These are phyloP conservation scores for Datura wrightii DNA, from an alignment of 257 asterid species.

Conservation along the genomic window DNA sequence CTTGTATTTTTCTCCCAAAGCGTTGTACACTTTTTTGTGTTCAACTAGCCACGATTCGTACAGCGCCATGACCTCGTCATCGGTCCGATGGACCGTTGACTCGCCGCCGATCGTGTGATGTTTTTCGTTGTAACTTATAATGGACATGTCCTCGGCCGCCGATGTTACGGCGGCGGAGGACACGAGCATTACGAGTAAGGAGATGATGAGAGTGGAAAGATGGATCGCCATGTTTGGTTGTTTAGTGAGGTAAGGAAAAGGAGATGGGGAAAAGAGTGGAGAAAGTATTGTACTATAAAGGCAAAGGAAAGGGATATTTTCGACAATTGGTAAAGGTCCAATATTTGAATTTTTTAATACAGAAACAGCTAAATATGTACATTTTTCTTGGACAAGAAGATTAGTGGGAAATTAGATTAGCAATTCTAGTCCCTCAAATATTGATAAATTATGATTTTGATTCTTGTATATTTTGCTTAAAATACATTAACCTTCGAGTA, in stretches of 20 bases:
- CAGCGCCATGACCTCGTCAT: conserved; percentile 56
- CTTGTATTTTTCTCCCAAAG: conserved; percentile 67
- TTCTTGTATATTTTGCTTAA: not conserved
- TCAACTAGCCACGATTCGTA: conserved; percentile 75
- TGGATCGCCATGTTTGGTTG: conserved; percentile 33
- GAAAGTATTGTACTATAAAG: conserved; percentile 23
- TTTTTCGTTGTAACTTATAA: conserved; percentile 54
- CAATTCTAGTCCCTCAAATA: not conserved
- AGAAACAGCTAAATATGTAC: not conserved
- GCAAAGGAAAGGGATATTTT: not conserved
- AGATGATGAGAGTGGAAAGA: not conserved
- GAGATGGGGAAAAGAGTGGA: not conserved
- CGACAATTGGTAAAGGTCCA: not conserved
- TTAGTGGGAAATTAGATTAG: not conserved
- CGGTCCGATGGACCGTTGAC: conserved; percentile 38
- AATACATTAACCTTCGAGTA: not conserved
- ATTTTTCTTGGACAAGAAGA: conserved; percentile 6
- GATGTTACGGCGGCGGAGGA: conserved; percentile 26
- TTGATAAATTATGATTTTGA: not conserved
- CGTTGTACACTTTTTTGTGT: conserved; percentile 69
- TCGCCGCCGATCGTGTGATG: conserved; percentile 31
- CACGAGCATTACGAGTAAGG: not conserved
- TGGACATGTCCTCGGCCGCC: conserved; percentile 66
- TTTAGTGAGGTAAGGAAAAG: not conserved
- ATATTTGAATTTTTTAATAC: not conserved